Percentiles rank a stretch among this genome's conserved stretches.
Conservation (phyloP, 176 grass and related monocot genomes). For the Typha latifolia region DNA sequence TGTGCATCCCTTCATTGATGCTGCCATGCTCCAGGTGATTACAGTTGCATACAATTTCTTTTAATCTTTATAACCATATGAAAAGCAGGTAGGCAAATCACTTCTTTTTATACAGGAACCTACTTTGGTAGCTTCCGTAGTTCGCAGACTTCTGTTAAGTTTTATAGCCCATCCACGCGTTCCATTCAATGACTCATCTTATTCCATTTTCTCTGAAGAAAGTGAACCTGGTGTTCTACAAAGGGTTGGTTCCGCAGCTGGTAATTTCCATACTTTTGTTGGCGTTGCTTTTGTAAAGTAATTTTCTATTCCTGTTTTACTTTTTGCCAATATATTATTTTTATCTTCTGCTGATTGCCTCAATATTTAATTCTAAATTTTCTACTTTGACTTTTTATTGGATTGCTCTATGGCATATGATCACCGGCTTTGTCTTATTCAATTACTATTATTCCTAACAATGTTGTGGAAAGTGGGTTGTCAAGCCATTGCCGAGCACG, state of each 20-base stretch:
- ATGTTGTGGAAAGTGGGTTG: too few species aligned
- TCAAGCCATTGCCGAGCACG: too few species aligned
- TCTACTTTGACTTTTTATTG: too few species aligned
- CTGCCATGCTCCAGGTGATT: conserved; percentile 86
- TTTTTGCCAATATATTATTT: background rate
- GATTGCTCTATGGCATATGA: too few species aligned
- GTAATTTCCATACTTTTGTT: conserved; percentile 36
- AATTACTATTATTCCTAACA: too few species aligned
- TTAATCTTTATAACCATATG: background rate
- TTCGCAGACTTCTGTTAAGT: conserved; percentile 74
- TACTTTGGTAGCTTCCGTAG: conserved; percentile 43
- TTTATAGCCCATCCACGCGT: conserved; percentile 61
- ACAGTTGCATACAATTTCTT: background rate
- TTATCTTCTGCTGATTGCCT: too few species aligned
- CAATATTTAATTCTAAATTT: too few species aligned
- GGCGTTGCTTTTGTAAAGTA: conserved; percentile 12
- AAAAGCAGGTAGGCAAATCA: background rate
- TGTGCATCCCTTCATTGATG: conserved; percentile 91
- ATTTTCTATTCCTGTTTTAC: conserved; percentile 5
- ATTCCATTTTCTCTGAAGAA: conserved; percentile 68
- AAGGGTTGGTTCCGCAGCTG: conserved; percentile 88
- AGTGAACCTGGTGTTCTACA: conserved; percentile 70
- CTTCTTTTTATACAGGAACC: conserved; percentile 50
- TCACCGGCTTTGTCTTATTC: too few species aligned
- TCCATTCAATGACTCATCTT: conserved; percentile 46